Evolutionary conservation across 352 stramenopile genomes (phyloP).

Genomic region (Phytophthora crassamura): DNA sequence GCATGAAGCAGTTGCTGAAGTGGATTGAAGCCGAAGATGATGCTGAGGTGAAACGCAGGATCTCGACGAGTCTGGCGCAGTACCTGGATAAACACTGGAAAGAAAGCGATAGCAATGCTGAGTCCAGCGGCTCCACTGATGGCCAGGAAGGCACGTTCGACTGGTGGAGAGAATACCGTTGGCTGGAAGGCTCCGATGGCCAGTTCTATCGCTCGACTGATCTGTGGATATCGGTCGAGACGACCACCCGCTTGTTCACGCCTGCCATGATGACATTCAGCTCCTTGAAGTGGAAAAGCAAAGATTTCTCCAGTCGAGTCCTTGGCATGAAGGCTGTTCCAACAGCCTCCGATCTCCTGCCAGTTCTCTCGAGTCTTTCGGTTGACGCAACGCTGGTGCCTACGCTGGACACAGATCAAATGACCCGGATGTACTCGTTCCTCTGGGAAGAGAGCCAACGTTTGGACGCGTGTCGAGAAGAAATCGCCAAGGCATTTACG

Average conservation of each 20-base stretch:
- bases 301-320: conserved; percentile 38
- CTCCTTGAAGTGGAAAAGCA: conserved; percentile 43
- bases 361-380: conserved; percentile 41
- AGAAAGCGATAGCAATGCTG: background rate
- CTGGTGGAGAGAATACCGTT: conserved; percentile 40
- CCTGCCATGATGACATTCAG: conserved; percentile 58
- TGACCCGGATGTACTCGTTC: conserved; percentile 49
- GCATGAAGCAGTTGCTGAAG: conserved; percentile 43
- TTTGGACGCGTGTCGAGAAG: conserved; percentile 17
- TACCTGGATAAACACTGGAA: conserved; percentile 57
- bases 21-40: conserved; percentile 59
- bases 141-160: conserved; percentile 15
- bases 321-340: conserved; percentile 57
- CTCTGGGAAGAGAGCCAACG: conserved; percentile 49
- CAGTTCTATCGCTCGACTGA: conserved; percentile 44
- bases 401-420: conserved; percentile 27
- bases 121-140: conserved; percentile 11
- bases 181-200: conserved; percentile 50
- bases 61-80: conserved; percentile 57
- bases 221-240: conserved; percentile 54
- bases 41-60: conserved; percentile 30
- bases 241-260: conserved; percentile 46
- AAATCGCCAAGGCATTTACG: conserved; percentile 39
- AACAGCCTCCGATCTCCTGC: conserved; percentile 49
- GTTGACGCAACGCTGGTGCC: conserved; percentile 21